These are phyloP conservation scores for Agaricus sinodeliciosus DNA, from an alignment of 768 basidiomycete species.

Conservation along the genomic window DNA sequence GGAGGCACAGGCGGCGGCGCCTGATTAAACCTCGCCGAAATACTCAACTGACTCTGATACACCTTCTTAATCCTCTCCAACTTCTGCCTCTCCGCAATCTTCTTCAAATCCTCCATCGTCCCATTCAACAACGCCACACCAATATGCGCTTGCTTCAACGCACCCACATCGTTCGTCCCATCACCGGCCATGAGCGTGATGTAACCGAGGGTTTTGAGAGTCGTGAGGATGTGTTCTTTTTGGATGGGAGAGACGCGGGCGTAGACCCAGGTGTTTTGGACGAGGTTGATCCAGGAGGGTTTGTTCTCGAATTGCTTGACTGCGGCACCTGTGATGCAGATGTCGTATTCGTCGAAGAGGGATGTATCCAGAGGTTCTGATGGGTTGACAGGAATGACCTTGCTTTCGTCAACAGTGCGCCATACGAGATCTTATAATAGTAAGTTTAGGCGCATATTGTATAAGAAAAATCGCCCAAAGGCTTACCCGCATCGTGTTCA, in stretches of 20 bases:
- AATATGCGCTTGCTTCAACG: constrained; percentile 96
- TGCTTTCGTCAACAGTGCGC: constrained; percentile 91
- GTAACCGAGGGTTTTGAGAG: constrained; percentile 84
- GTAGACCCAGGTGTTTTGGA: constrained; percentile 97
- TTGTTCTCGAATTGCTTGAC: constrained; percentile 78
- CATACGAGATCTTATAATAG: constrained; percentile 67
- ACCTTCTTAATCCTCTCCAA: constrained; percentile 92
- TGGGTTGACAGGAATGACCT: constrained; percentile 82
- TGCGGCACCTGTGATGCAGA: constrained; percentile 93
- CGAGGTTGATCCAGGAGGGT: constrained; percentile 72
- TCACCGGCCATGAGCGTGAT: constrained; percentile 97
- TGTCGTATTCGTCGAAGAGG: constrained; percentile 85
- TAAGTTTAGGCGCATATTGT: background rate
- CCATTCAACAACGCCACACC: constrained; percentile 92
- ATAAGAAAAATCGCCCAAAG: background rate
- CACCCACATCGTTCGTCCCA: constrained; percentile 98
- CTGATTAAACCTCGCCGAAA: constrained; percentile 86
- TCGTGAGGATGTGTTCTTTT: constrained; percentile 93
- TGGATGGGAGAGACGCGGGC: constrained; percentile 94
- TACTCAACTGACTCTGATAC: constrained; percentile 91
- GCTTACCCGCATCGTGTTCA: constrained; percentile 57
- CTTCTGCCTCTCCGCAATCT: constrained; percentile 89
- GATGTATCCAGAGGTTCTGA: constrained; percentile 67
- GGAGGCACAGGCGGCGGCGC: constrained; percentile 91
- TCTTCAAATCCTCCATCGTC: constrained; percentile 83